Conservation (phyloP, 108 stramenopile genomes). For the Ochromonas danica region DNA sequence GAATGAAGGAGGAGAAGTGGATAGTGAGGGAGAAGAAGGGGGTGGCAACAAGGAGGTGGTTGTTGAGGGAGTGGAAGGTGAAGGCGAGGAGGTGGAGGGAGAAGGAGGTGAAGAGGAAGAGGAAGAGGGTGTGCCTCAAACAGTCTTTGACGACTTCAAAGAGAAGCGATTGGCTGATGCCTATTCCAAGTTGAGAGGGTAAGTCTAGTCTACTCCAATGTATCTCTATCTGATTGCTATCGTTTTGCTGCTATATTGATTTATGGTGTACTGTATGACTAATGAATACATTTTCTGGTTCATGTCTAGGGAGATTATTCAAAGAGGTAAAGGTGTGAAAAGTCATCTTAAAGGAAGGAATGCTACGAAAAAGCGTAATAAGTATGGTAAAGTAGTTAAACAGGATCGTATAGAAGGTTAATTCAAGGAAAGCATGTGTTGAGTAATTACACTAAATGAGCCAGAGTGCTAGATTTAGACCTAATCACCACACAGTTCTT, state of each 20-base stretch:
- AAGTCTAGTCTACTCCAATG: no score
- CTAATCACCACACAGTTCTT: no score
- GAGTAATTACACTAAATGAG: neutral
- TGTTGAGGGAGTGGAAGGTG: no score
- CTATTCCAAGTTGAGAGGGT: neutral
- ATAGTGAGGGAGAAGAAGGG: neutral
- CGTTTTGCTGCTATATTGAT: no score
- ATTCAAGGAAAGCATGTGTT: neutral
- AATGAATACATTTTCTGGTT: no score
- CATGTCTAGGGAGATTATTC: no score
- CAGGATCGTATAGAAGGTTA: neutral
- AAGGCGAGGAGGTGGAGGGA: no score
- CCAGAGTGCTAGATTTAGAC: no score
- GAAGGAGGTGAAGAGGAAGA: no score
- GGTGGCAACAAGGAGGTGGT: neutral
- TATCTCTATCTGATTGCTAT: no score
- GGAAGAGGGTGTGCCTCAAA: neutral
- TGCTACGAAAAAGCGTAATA: conserved; percentile 28
- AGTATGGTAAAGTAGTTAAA: conserved; percentile 20
- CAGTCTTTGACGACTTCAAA: neutral
- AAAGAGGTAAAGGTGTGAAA: neutral
- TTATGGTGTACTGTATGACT: no score
- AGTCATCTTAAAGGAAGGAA: conserved; percentile 1
- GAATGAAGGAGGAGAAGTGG: neutral
- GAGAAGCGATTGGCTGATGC: neutral